Conservation (phyloP, 306 rosid genomes). For the Echinosophora koreensis region DNA sequence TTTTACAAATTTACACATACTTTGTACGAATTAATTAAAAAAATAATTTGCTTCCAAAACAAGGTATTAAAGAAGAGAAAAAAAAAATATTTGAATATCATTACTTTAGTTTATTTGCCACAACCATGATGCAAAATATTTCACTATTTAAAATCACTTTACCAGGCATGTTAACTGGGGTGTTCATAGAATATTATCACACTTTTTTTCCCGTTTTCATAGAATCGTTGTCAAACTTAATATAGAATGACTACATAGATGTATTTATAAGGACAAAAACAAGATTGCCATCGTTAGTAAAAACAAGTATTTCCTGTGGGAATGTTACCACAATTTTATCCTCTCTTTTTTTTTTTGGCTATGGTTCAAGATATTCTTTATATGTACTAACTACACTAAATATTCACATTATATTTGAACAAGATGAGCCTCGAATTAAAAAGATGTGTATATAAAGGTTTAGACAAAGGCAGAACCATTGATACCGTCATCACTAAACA, state of each 20-base stretch:
- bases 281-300: not conserved
- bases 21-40: no score
- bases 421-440: not conserved
- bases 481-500: not conserved
- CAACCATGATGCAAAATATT: no score
- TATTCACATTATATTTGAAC: not conserved
- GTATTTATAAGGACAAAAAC: not conserved
- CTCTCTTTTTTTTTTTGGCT: not conserved
- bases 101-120: no score
- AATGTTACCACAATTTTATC: not conserved
- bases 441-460: not conserved
- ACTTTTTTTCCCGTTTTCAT: not conserved
- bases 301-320: not conserved
- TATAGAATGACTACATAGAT: not conserved
- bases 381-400: not conserved
- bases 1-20: no score
- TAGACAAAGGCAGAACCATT: not conserved
- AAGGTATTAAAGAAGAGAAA: no score
- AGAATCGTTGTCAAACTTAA: not conserved
- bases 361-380: not conserved
- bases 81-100: no score
- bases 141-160: no score
- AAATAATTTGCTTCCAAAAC: no score
- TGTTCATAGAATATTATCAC: not conserved
- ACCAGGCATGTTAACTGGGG: no score